phyloP scores from a whole-genome alignment of 2,329 filamentous ascomycete genomes.

The Venturia effusa region DNA sequence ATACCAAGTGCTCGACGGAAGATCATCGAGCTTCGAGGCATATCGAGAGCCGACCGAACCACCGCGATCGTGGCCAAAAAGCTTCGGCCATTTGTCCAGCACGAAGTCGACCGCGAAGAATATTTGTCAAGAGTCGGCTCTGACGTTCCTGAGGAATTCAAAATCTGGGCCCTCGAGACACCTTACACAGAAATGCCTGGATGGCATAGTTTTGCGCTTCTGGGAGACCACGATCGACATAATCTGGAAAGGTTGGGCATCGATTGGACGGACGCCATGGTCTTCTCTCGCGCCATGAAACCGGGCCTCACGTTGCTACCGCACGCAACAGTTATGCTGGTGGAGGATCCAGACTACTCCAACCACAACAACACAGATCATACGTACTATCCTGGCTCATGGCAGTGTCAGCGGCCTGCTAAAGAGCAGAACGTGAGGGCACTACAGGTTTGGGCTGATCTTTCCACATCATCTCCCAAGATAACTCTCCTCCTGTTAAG shows the following conservation, averaged over 20 bases:
- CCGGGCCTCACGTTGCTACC: constrained; percentile 8
- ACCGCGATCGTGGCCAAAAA: not conserved
- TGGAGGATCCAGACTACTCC: constrained; percentile 10
- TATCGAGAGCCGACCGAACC: not conserved
- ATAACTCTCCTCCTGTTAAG: constrained; percentile 6
- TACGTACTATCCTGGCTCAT: not conserved
- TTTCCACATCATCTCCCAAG: constrained; percentile 4
- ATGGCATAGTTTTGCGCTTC: constrained; percentile 6
- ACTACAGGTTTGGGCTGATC: constrained; percentile 6
- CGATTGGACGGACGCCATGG: constrained; percentile 3
- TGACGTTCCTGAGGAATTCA: constrained; percentile 1
- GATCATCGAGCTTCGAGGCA: not conserved
- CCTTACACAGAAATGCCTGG: not conserved
- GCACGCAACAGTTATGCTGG: not conserved
- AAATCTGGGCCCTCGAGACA: constrained; percentile 2
- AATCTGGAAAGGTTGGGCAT: constrained; percentile 5
- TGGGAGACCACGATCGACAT: not conserved
- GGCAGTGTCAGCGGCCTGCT: not conserved
- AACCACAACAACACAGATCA: not conserved
- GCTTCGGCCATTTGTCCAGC: constrained; percentile 1
- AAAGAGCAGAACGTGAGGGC: constrained; percentile 5
- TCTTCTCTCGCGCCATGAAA: constrained; percentile 2
- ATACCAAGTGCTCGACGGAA: not conserved
- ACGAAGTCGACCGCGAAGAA: not conserved
- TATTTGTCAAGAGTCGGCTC: not conserved